Base-by-base conservation (phyloP, 768 basidiomycete species). In the Albatrellus ellisii region DNA sequence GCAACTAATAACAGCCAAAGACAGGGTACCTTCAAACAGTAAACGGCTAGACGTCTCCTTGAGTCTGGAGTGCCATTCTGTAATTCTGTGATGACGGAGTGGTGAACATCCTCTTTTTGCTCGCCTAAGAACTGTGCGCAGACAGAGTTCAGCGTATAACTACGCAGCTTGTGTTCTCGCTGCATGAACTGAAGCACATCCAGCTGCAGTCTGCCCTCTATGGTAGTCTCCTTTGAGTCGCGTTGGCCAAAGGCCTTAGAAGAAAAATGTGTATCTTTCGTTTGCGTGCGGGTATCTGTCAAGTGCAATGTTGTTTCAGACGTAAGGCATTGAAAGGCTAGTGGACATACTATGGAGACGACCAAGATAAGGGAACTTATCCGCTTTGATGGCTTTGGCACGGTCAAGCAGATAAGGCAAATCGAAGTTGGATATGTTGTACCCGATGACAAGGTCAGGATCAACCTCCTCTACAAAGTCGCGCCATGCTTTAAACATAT, bases 111-210 rank as follows among this genome's bases (percentile, higher is more conserved):
- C 59, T 99, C 95, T 59, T 99, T 99, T 60, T 99, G 95, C 60
- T 99, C 95, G 22, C 91, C 92, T 3, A 99, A 68, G 59, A 99
- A 99, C 52, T 94, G 87, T 1, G 95, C 84, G 55, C 95, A 99
- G 42, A 99, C 95, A 4, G 95, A 84, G 59, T 99, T 99, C 52
- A 99, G 79, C 3, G 94, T 89, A 59, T 99, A 99, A 53, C 87
- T 91, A 7, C 95, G 81, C 4, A 99, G 66, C 56, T 98, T 99
- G 65, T 97, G 85, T 59, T 99, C 95, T 49, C 95, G 77, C 55
- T 98, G 94, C 91, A 99, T 98, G 58, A 88, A 91, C 52, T 97
- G 91, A 26, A 99, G 72, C 12, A 99, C 64, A 67, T 99, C 95
- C 39, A 99, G 76, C 60, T 98, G 95, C 8, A 99, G 65, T 20